Conservation (phyloP, 1,139 yeast species). For the Candida sp. region DNA sequence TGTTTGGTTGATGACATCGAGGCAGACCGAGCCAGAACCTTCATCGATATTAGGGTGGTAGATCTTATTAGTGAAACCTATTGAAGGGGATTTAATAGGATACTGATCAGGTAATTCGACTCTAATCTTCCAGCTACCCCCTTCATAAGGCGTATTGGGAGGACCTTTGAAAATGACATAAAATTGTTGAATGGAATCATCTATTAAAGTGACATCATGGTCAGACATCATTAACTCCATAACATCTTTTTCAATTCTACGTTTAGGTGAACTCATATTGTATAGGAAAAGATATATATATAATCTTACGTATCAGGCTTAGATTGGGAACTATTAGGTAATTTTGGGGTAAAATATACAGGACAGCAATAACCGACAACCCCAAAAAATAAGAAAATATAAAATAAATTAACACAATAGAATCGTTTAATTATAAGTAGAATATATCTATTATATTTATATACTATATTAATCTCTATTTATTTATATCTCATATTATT, state of each 20-base stretch:
- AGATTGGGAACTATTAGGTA: no score
- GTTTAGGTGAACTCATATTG: constrained; percentile 64
- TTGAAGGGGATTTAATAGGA: constrained; percentile 94
- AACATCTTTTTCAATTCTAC: constrained; percentile 95
- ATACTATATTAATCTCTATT: no score
- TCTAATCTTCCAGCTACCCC: constrained; percentile 88
- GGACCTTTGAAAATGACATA: constrained; percentile 89
- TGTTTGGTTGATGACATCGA: constrained; percentile 95
- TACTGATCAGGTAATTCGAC: constrained; percentile 96
- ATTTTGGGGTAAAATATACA: constrained; percentile 64
- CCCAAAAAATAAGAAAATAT: no score
- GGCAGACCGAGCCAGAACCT: constrained; percentile 88
- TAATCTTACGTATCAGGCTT: no score
- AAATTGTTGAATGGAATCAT: constrained; percentile 91
- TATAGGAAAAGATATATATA: not conserved
- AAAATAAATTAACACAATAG: no score
- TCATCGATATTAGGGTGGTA: constrained; percentile 95
- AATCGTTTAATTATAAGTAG: no score
- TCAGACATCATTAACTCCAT: constrained; percentile 98
- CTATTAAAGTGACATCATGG: constrained; percentile 80
- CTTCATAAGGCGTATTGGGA: constrained; percentile 81
- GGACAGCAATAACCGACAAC: not conserved
- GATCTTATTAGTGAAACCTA: constrained; percentile 88
- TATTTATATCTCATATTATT: no score
- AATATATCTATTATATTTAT: no score